A percentile compares a stretch with the other conserved stretches of the same genome.
phyloP scores from a whole-genome alignment of 257 asterid genomes.

The Solanum dulcamara region DNA sequence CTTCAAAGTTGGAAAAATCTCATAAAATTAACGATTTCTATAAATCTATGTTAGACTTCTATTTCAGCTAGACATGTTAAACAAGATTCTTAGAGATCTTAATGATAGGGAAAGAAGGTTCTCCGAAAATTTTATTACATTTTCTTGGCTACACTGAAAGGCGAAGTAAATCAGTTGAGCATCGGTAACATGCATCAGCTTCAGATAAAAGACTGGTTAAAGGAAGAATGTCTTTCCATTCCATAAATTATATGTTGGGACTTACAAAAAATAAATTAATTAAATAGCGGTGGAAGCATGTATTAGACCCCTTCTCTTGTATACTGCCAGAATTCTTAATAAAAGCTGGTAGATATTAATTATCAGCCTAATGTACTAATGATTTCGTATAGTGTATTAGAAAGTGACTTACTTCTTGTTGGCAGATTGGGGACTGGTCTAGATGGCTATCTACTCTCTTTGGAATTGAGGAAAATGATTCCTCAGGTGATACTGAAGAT shows the following conservation, averaged over 20 bases:
- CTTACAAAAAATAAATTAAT: neutral
- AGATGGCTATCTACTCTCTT: constrained; percentile 77
- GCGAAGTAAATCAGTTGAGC: neutral
- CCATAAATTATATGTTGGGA: neutral
- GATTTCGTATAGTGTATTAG: neutral
- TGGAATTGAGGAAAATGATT: constrained; percentile 53
- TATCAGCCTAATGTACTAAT: neutral
- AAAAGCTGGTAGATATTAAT: neutral
- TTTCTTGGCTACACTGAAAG: neutral
- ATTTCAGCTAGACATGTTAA: neutral
- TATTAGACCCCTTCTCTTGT: neutral
- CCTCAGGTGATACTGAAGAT: constrained; percentile 17
- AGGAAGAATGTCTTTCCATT: neutral
- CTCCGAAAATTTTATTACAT: neutral
- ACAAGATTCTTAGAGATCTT: neutral
- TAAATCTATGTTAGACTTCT: neutral
- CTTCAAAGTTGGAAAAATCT: neutral
- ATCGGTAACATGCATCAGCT: neutral
- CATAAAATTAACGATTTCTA: neutral
- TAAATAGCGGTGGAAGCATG: neutral
- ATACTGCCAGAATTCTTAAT: neutral
- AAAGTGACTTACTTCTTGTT: neutral
- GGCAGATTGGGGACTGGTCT: constrained; percentile 86
- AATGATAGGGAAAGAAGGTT: neutral
- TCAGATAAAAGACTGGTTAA: neutral